Percentiles rank a stretch among this genome's conserved stretches.
Evolutionary conservation across 352 stramenopile species (phyloP).

Genomic region (Globisporangium echinulatum): DNA sequence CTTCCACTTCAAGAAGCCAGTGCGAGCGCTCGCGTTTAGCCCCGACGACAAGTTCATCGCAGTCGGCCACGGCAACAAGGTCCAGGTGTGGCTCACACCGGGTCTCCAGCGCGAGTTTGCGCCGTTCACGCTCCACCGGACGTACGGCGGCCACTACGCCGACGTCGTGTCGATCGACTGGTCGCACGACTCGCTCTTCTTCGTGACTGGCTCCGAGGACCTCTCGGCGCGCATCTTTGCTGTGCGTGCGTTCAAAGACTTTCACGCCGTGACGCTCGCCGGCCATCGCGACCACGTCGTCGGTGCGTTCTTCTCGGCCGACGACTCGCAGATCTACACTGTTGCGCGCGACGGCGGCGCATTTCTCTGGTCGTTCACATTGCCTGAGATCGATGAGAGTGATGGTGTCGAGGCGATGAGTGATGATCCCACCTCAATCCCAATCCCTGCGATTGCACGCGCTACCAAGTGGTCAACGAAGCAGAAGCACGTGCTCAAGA

Average conservation of each 20-base stretch:
- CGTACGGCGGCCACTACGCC: constrained; percentile 85
- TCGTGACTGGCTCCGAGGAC: constrained; percentile 87
- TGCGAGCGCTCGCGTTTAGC: constrained; percentile 84
- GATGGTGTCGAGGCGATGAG: constrained; percentile 26
- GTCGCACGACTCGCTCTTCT: constrained; percentile 86
- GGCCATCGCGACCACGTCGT: constrained; percentile 86
- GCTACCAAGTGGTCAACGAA: constrained; percentile 82
- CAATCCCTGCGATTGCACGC: constrained; percentile 55
- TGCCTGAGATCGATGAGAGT: constrained; percentile 32
- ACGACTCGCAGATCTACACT: constrained; percentile 82
- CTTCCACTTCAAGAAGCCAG: constrained; percentile 92
- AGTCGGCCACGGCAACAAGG: constrained; percentile 85
- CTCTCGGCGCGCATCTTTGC: constrained; percentile 85
- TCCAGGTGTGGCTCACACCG: constrained; percentile 90
- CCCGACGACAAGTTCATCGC: constrained; percentile 87
- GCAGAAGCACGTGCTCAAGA: constrained; percentile 86
- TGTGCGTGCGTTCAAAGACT: constrained; percentile 58
- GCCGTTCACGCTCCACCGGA: constrained; percentile 85
- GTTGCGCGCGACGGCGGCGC: constrained; percentile 82
- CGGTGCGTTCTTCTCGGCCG: constrained; percentile 78
- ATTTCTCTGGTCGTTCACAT: constrained; percentile 81
- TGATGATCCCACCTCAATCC: constrained; percentile 2
- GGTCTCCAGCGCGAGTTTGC: constrained; percentile 85
- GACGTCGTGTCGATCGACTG: constrained; percentile 85
- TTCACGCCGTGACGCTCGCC: constrained; percentile 82